phyloP scores from a whole-genome alignment of 2,329 filamentous ascomycete species.

The Trichothecium roseum region DNA sequence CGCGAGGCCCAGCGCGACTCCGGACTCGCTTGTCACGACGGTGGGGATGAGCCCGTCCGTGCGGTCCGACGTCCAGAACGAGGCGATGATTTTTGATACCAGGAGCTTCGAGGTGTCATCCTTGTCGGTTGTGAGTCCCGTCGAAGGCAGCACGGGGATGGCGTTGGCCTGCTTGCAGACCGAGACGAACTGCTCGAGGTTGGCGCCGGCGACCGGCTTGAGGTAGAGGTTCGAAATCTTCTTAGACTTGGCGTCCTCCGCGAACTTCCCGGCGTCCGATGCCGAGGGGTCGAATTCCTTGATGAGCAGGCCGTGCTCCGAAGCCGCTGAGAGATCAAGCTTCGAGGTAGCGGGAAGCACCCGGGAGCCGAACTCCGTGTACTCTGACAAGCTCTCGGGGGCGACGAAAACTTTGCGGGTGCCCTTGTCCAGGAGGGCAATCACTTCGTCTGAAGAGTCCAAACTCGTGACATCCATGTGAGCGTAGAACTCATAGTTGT shows the following conservation, averaged over 20 bases:
- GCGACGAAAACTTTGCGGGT: slow-evolving; percentile 77
- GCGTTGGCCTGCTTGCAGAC: slow-evolving; percentile 40
- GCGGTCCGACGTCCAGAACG: slow-evolving; percentile 71
- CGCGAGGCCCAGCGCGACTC: slow-evolving; percentile 75
- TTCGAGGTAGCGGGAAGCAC: slow-evolving; percentile 42
- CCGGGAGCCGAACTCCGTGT: slow-evolving; percentile 44
- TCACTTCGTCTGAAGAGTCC: slow-evolving; percentile 58
- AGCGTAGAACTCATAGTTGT: slow-evolving; percentile 44
- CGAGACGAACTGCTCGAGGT: slow-evolving; percentile 35
- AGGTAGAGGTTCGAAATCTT: slow-evolving; percentile 39
- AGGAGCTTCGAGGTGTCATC: slow-evolving; percentile 42
- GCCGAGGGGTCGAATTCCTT: slow-evolving; percentile 37
- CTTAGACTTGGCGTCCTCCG: slow-evolving; percentile 31
- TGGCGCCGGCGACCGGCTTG: slow-evolving; percentile 34
- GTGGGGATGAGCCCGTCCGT: slow-evolving; percentile 79
- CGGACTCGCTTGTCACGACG: slow-evolving; percentile 80
- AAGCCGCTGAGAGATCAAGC: slow-evolving; percentile 32
- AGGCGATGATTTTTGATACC: slow-evolving; percentile 62
- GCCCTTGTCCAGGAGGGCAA: slow-evolving; percentile 75
- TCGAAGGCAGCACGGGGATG: slow-evolving; percentile 67
- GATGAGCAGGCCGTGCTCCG: slow-evolving; percentile 40
- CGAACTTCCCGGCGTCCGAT: slow-evolving; percentile 29
- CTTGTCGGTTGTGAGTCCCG: slow-evolving; percentile 57
- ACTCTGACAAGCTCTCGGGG: slow-evolving; percentile 53
- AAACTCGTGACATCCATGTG: slow-evolving; percentile 71